A percentile compares a stretch with the other conserved stretches of the same genome.
Conservation (phyloP, 345 rosid species). For the Alliaria petiolata region DNA sequence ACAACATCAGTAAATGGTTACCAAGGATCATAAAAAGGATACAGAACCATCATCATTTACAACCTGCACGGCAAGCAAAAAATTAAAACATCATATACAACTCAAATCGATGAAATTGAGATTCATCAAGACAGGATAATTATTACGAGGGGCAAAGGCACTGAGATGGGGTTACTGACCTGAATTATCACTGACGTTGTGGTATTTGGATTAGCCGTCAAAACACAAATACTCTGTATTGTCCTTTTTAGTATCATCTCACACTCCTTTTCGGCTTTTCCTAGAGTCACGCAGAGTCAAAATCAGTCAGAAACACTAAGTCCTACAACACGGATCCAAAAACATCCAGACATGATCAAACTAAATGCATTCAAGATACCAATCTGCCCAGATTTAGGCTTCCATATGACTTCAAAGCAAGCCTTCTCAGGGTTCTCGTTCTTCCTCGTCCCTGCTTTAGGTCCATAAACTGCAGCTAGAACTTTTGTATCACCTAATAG, state of each 20-base stretch:
- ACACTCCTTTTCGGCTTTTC: slow-evolving; percentile 70
- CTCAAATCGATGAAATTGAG: not conserved
- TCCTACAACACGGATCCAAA: not conserved
- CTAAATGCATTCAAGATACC: slow-evolving; percentile 32
- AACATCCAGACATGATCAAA: not conserved
- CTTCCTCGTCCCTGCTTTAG: slow-evolving; percentile 86
- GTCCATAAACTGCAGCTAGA: slow-evolving; percentile 89
- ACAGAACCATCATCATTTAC: slow-evolving; percentile 90
- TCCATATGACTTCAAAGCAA: slow-evolving; percentile 88
- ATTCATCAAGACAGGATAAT: not conserved
- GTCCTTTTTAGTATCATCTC: slow-evolving; percentile 85
- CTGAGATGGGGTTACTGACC: slow-evolving; percentile 33
- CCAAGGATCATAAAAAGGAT: slow-evolving; percentile 43
- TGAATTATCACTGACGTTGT: slow-evolving; percentile 81
- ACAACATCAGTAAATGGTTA: not conserved
- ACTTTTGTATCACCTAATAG: slow-evolving; percentile 77
- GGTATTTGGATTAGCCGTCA: slow-evolving; percentile 80
- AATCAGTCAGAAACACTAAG: not conserved
- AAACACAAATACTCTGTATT: slow-evolving; percentile 75
- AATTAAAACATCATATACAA: slow-evolving; percentile 2
- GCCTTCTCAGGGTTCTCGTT: slow-evolving; percentile 91
- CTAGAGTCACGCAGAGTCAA: slow-evolving; percentile 31
- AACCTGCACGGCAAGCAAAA: slow-evolving; percentile 45
- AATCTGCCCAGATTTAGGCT: slow-evolving; percentile 87
- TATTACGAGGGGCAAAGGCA: not conserved